Evolutionary conservation across 768 basidiomycete species (phyloP).

Genomic region (Exsudoporus frostii): DNA sequence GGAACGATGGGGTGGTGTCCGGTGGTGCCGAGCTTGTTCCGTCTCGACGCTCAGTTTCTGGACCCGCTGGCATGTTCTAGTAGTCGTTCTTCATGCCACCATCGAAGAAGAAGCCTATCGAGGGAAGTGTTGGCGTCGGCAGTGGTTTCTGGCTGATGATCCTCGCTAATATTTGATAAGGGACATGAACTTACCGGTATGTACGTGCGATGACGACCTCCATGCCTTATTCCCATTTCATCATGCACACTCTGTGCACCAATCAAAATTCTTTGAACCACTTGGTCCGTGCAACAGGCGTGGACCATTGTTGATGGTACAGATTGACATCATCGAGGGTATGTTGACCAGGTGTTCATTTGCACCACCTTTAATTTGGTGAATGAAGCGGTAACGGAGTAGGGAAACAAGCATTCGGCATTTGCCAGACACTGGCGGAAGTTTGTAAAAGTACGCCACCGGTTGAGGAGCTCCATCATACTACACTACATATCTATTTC

Average conservation of each 20-base stretch:
- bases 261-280: slow-evolving; percentile 40
- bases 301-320: no score
- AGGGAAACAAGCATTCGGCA: no score
- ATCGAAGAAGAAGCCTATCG: slow-evolving; percentile 35
- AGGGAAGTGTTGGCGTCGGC: slow-evolving; percentile 7
- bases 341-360: no score
- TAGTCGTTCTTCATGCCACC: slow-evolving; percentile 41
- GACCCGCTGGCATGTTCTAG: slow-evolving; percentile 17
- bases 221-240: no score
- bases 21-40: slow-evolving; percentile 20
- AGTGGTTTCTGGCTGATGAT: neutral
- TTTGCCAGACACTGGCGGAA: no score
- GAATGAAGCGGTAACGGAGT: no score
- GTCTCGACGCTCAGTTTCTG: neutral
- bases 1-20: slow-evolving; percentile 33
- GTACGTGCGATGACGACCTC: neutral
- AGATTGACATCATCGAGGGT: neutral
- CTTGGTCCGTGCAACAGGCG: slow-evolving; percentile 11
- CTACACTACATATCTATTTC: no score
- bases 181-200: no score
- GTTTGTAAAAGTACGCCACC: no score
- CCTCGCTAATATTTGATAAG: slow-evolving; percentile 15
- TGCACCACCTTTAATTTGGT: no score
- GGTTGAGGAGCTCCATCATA: no score
- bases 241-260: no score